These are phyloP conservation scores for Lodderomyces margitis DNA, from an alignment of 1,139 yeast genomes.

Conservation along the genomic window DNA sequence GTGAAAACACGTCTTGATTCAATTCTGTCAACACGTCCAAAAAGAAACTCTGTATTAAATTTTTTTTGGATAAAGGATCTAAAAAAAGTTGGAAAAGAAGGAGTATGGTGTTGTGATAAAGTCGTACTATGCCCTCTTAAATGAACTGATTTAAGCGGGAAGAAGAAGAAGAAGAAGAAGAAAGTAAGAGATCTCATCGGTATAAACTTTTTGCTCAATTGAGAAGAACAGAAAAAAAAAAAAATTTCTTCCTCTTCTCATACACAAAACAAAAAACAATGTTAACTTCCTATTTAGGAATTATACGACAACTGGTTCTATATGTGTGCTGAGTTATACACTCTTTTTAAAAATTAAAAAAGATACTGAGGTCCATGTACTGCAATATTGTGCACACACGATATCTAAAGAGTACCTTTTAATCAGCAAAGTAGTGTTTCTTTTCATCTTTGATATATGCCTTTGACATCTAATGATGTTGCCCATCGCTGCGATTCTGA, in stretches of 20 bases:
- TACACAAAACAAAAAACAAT: neutral
- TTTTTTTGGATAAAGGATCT: neutral
- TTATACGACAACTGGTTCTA: neutral
- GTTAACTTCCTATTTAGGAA: slow-evolving; percentile 29
- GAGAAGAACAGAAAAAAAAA: slow-evolving; percentile 6
- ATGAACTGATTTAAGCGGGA: slow-evolving; percentile 48
- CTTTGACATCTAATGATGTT: neutral
- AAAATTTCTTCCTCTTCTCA: slow-evolving; percentile 4
- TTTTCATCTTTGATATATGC: slow-evolving; percentile 3
- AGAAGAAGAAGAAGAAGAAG: slow-evolving; percentile 22
- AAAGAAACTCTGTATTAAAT: no score
- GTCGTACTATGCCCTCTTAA: slow-evolving; percentile 44
- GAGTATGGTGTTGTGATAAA: slow-evolving; percentile 11
- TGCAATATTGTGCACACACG: no score
- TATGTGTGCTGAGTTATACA: slow-evolving; percentile 27
- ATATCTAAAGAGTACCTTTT: slow-evolving; percentile 5
- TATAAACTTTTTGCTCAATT: no score
- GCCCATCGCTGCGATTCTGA: neutral
- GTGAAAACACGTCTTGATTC: slow-evolving; percentile 11
- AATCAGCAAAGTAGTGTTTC: neutral
- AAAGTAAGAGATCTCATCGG: slow-evolving; percentile 4
- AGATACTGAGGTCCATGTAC: no score
- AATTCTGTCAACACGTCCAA: slow-evolving; percentile 6
- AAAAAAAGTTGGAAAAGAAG: slow-evolving; percentile 3
- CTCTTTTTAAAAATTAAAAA: slow-evolving; percentile 9